Percentiles rank a stretch among this genome's conserved stretches.
phyloP scores from a whole-genome alignment of 352 stramenopile genomes.

The Phytophthora parvispora region DNA sequence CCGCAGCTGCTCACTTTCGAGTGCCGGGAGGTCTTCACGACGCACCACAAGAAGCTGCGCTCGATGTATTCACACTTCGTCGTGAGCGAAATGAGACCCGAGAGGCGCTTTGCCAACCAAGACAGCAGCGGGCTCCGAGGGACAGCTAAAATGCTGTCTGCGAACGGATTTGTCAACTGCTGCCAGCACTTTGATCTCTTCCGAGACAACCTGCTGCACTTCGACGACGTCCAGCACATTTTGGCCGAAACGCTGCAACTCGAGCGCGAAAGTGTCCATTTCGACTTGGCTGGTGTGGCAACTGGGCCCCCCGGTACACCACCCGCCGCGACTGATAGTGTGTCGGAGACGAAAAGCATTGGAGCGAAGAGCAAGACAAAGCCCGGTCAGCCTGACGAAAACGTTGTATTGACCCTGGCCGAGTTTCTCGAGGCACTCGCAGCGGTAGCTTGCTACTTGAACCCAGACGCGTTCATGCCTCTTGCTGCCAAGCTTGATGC shows the following conservation, averaged over 20 bases:
- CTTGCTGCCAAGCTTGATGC: slow-evolving; percentile 65
- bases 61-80: slow-evolving; percentile 60
- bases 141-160: slow-evolving; percentile 50
- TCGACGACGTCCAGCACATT: slow-evolving; percentile 73
- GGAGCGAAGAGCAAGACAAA: slow-evolving; percentile 13
- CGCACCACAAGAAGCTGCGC: slow-evolving; percentile 57
- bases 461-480: slow-evolving; percentile 68
- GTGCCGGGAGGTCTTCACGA: slow-evolving; percentile 62
- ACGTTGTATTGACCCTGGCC: slow-evolving; percentile 59
- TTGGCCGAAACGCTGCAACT: slow-evolving; percentile 69
- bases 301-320: neutral
- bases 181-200: slow-evolving; percentile 68
- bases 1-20: slow-evolving; percentile 52
- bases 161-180: slow-evolving; percentile 52
- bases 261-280: slow-evolving; percentile 65
- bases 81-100: slow-evolving; percentile 9
- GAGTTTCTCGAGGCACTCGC: slow-evolving; percentile 72
- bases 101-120: slow-evolving; percentile 2
- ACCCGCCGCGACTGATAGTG: neutral
- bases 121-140: slow-evolving; percentile 13
- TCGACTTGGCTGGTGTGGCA: slow-evolving; percentile 16
- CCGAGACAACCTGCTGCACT: slow-evolving; percentile 65
- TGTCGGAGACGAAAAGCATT: neutral
- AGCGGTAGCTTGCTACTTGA: slow-evolving; percentile 69
- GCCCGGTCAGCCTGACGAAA: slow-evolving; percentile 15